phyloP scores from a whole-genome alignment of 805 yeast species.

The Metschnikowia gruessii region DNA sequence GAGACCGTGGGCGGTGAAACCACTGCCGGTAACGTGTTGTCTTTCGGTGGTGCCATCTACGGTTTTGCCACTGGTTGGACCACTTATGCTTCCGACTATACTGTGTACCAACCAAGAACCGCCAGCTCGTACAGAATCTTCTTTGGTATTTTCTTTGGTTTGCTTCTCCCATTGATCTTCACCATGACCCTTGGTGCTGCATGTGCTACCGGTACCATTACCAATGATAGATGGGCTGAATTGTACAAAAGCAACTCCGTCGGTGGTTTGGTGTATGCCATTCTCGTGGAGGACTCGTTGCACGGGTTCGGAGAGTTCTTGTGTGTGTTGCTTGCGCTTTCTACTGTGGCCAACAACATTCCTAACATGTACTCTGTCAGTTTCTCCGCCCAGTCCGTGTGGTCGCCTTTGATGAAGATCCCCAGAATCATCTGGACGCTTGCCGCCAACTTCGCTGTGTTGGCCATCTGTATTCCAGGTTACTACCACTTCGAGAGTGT shows the following conservation, averaged over 20 bases:
- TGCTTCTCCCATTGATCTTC: slow-evolving; percentile 66
- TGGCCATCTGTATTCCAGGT: slow-evolving; percentile 89
- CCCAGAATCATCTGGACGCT: slow-evolving; percentile 87
- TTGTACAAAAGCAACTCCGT: slow-evolving; percentile 53
- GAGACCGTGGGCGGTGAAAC: slow-evolving; percentile 48
- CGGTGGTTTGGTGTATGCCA: slow-evolving; percentile 82
- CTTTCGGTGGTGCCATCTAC: slow-evolving; percentile 78
- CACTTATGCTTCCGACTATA: slow-evolving; percentile 88
- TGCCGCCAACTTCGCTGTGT: slow-evolving; percentile 66
- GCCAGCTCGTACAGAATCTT: slow-evolving; percentile 60
- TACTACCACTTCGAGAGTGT: slow-evolving; percentile 69
- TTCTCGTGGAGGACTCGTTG: slow-evolving; percentile 73
- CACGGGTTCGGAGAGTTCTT: slow-evolving; percentile 90
- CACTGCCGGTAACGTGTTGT: slow-evolving; percentile 72
- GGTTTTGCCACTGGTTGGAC: slow-evolving; percentile 97
- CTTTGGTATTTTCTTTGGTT: slow-evolving; percentile 59
- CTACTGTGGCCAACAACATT: slow-evolving; percentile 87
- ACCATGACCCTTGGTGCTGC: slow-evolving; percentile 86
- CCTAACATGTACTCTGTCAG: slow-evolving; percentile 94
- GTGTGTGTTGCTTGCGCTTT: slow-evolving; percentile 77
- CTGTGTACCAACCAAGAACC: slow-evolving; percentile 76
- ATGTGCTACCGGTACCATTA: slow-evolving; percentile 62
- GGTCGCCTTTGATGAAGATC: slow-evolving; percentile 67
- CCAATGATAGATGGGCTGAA: slow-evolving; percentile 41
- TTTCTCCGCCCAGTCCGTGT: slow-evolving; percentile 79